Conservation (phyloP, 1,284 basidiomycete species). For the Pyrrhoderma lamaoense region DNA sequence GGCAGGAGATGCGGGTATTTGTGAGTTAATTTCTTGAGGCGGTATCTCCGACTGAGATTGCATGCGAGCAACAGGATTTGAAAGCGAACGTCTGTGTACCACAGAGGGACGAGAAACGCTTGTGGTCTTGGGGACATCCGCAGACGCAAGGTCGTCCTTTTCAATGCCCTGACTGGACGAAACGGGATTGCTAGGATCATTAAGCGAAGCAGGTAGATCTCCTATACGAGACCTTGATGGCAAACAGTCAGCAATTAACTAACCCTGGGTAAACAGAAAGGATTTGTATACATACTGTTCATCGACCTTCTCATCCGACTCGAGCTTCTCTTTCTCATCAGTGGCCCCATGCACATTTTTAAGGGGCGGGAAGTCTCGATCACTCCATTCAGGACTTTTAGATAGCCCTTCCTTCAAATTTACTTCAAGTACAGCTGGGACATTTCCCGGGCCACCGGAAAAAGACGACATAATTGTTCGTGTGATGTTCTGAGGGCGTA, state of each 20-base stretch:
- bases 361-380: constrained; percentile 37
- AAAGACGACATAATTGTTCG: constrained; percentile 6
- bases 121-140: background rate
- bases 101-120: constrained; percentile 6
- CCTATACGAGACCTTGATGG: no score
- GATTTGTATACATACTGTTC: background rate
- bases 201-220: background rate
- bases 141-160: background rate
- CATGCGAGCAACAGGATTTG: constrained; percentile 13
- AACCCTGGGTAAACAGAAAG: no score
- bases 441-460: background rate
- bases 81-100: constrained; percentile 17
- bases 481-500: constrained; percentile 9
- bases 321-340: background rate
- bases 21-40: background rate
- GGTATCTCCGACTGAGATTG: background rate
- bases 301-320: background rate
- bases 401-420: background rate
- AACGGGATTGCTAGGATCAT: background rate
- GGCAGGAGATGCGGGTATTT: background rate
- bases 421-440: background rate
- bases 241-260: no score
- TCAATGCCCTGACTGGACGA: background rate
- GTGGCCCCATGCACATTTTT: background rate
- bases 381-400: constrained; percentile 26